Percentiles rank a stretch among this genome's conserved stretches.
phyloP scores from a whole-genome alignment of 768 basidiomycete genomes.

The Lentinula detonsa region DNA sequence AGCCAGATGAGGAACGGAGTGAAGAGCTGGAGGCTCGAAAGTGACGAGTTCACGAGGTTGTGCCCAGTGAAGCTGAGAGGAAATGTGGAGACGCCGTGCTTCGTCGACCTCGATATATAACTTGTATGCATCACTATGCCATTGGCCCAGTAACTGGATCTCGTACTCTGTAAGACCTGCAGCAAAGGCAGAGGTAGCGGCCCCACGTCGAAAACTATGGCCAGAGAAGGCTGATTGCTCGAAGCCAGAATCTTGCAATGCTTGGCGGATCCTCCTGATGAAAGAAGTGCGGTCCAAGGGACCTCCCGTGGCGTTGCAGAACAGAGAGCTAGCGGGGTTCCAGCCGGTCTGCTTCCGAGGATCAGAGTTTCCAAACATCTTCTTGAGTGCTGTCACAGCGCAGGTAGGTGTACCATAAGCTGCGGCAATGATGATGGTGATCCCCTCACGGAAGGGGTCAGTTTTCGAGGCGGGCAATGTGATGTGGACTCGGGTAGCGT shows the following conservation, averaged over 20 bases:
- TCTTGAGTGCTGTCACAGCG: not conserved
- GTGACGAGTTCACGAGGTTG: too few species aligned
- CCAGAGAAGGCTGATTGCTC: not conserved
- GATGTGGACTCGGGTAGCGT: constrained; percentile 5
- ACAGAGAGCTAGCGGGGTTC: constrained; percentile 1
- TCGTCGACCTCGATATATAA: not conserved
- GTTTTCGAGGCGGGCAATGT: constrained; percentile 15
- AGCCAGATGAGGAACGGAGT: too few species aligned
- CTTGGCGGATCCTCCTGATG: not conserved
- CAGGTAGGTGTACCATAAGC: not conserved
- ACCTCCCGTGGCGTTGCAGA: not conserved
- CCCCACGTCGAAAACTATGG: not conserved
- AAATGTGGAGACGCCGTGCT: not conserved
- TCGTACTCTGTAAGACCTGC: not conserved
- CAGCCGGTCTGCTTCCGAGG: constrained; percentile 2
- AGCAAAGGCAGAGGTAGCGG: too few species aligned
- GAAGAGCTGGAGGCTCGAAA: too few species aligned
- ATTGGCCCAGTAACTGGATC: not conserved
- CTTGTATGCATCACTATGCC: not conserved
- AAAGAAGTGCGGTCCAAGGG: not conserved
- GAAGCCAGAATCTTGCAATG: not conserved
- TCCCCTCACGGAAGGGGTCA: constrained; percentile 5
- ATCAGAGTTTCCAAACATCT: not conserved
- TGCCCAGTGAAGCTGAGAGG: not conserved
- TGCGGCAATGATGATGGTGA: not conserved